Evolutionary conservation across 306 rosid species (phyloP).

Genomic region (Alnus glutinosa): DNA sequence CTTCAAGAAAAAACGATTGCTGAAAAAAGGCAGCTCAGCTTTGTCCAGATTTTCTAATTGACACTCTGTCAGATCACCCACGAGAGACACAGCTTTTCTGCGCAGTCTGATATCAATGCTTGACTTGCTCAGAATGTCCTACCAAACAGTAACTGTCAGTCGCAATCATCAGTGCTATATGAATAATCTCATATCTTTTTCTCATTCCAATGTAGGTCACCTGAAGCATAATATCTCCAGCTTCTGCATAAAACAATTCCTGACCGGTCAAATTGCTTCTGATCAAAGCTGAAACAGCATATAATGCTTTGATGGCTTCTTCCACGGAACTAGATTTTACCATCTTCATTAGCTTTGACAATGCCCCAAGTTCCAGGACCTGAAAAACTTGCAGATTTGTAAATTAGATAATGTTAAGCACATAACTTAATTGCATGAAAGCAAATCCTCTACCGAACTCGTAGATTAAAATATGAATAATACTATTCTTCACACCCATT

Average conservation of each 20-base stretch:
- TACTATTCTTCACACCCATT: too few species aligned
- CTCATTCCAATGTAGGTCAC: slow-evolving; percentile 36
- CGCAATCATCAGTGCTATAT: slow-evolving; percentile 11
- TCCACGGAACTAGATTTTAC: slow-evolving; percentile 59
- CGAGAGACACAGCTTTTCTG: slow-evolving; percentile 67
- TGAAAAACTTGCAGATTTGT: slow-evolving; percentile 27
- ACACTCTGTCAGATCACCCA: slow-evolving; percentile 69
- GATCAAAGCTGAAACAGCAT: slow-evolving; percentile 81
- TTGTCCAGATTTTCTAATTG: slow-evolving; percentile 49
- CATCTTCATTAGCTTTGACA: slow-evolving; percentile 66
- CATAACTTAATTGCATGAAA: slow-evolving; percentile 10
- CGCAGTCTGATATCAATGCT: slow-evolving; percentile 63
- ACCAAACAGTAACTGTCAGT: slow-evolving; percentile 12
- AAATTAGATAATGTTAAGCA: slow-evolving; percentile 24
- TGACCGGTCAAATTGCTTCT: slow-evolving; percentile 62
- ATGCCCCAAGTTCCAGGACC: slow-evolving; percentile 74
- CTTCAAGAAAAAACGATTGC: slow-evolving; percentile 60
- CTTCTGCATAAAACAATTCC: slow-evolving; percentile 64
- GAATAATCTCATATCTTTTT: slow-evolving; percentile 12
- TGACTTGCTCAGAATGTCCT: slow-evolving; percentile 68
- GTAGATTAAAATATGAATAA: not conserved
- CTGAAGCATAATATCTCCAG: slow-evolving; percentile 66
- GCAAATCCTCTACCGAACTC: not conserved
- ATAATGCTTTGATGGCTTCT: slow-evolving; percentile 83
- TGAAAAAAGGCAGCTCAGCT: slow-evolving; percentile 52